Evolutionary conservation across 1,284 basidiomycete genomes (phyloP), one percentile per base, ranked within the genome.

Genomic region (Naganishia cerealis): DNA sequence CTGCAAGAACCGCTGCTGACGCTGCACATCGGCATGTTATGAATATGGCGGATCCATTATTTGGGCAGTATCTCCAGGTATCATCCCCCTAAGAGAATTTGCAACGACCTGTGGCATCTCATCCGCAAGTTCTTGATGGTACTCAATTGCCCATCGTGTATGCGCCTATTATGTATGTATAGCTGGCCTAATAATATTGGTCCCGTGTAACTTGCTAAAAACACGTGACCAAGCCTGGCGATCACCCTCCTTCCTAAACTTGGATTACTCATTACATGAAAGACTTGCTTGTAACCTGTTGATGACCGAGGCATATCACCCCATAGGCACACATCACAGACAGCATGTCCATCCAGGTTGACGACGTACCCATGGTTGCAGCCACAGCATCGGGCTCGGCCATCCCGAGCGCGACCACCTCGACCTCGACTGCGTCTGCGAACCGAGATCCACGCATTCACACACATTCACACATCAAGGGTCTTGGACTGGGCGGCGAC

Each of bases 401-500:
- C 40, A 36, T 52, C n/a, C 24, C 57, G 38, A 36, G 26, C 40
- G 78, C 80, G 67, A 77, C 79, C 67, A 77, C 78, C 18, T 75
- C 78, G 71, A 75, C 77, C 13, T 76, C 78, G n/a, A 75, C 79
- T 21, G 77, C 78, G 5, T 69, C 75, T n/a, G 75, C 77, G n/a
- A 75, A 74, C 36, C 75, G 79, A 65, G 80, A 81, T 71, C 73
- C 73, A 29, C 73, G 80, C n/a, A 81, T 81, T 59, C 79, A 79
- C 21, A 79, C 80, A 3, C 80, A 81, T 71, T 77, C 75, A 56
- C 80, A 81, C 71, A 82, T 81, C 81, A 96, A 95, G 82, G 95
- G 94, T 12, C 88, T 99, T 24, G 95, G 96, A 7, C 84, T 99
- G 62, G 89, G 87, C 46, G 82, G 90, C 63, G 92, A 97, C 72